A percentile compares a stretch with the other conserved stretches of the same genome.
Conservation (phyloP, 164 flowering plant genomes). For the Cinnamomum chago region DNA sequence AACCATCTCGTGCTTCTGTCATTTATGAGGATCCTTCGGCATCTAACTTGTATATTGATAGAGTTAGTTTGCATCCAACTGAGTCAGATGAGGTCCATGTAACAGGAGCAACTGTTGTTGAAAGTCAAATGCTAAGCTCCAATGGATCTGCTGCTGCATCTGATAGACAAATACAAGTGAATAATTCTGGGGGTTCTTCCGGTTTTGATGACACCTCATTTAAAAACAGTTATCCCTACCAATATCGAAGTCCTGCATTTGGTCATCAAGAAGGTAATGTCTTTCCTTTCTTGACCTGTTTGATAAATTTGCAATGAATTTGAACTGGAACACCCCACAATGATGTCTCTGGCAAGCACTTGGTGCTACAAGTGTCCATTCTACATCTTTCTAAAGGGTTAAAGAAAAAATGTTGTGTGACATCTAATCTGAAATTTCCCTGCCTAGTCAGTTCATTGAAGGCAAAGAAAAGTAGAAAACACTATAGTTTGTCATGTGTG, state of each 20-base stretch:
- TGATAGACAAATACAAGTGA: constrained; percentile 41
- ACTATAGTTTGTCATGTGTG: not conserved
- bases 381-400: not conserved
- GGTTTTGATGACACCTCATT: constrained; percentile 47
- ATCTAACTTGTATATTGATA: constrained; percentile 14
- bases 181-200: constrained; percentile 42
- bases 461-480: no score
- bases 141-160: constrained; percentile 39
- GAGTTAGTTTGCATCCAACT: constrained; percentile 31
- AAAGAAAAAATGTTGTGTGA: no score
- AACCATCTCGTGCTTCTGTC: constrained; percentile 25
- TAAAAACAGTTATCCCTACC: constrained; percentile 34
- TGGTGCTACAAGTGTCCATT: not conserved
- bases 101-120: constrained; percentile 27
- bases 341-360: not conserved
- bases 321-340: not conserved
- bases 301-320: not conserved
- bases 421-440: no score
- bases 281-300: not conserved
- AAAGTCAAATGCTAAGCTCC: constrained; percentile 22
- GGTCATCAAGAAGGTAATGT: constrained; percentile 58
- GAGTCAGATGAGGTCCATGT: constrained; percentile 39
- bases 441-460: no score
- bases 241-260: constrained; percentile 39
- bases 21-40: constrained; percentile 24